Percentiles rank a stretch among this genome's conserved stretches.
phyloP scores from a whole-genome alignment of 768 basidiomycete genomes.

The Amyloporia xantha region DNA sequence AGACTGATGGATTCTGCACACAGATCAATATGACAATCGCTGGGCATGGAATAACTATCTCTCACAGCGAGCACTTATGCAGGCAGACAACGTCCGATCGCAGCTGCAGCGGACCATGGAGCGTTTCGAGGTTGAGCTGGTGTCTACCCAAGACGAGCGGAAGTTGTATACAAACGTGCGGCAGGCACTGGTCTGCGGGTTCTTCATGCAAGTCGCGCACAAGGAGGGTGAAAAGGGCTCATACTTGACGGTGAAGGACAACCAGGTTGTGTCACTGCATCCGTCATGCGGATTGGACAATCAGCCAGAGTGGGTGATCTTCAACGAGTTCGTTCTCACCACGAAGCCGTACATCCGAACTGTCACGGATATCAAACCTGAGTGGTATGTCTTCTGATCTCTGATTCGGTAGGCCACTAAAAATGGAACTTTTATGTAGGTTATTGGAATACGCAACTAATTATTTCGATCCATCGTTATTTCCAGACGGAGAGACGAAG shows the following conservation, averaged over 20 bases:
- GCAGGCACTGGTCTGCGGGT: constrained; percentile 82
- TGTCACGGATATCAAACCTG: constrained; percentile 77
- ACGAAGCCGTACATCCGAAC: constrained; percentile 86
- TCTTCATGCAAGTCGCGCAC: constrained; percentile 98
- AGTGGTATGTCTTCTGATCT: constrained; percentile 53
- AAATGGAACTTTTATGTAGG: constrained; percentile 29
- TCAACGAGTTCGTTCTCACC: constrained; percentile 93
- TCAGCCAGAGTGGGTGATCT: constrained; percentile 88
- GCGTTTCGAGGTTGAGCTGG: constrained; percentile 71
- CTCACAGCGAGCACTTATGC: constrained; percentile 71
- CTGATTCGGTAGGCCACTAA: background rate
- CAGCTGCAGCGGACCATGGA: constrained; percentile 93
- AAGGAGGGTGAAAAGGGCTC: constrained; percentile 76
- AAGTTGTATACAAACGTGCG: constrained; percentile 65
- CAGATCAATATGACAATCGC: constrained; percentile 70
- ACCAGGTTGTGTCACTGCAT: constrained; percentile 65
- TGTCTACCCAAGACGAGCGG: constrained; percentile 53
- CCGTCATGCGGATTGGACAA: constrained; percentile 84
- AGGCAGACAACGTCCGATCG: constrained; percentile 89
- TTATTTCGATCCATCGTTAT: constrained; percentile 14
- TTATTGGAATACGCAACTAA: constrained; percentile 43
- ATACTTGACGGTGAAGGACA: constrained; percentile 92
- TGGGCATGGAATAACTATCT: constrained; percentile 94
- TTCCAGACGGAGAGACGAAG: constrained; percentile 20
- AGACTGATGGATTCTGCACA: constrained; percentile 19